These are phyloP conservation scores for Chamaenerion angustifolium DNA, from an alignment of 345 rosid species.

Conservation along the genomic window DNA sequence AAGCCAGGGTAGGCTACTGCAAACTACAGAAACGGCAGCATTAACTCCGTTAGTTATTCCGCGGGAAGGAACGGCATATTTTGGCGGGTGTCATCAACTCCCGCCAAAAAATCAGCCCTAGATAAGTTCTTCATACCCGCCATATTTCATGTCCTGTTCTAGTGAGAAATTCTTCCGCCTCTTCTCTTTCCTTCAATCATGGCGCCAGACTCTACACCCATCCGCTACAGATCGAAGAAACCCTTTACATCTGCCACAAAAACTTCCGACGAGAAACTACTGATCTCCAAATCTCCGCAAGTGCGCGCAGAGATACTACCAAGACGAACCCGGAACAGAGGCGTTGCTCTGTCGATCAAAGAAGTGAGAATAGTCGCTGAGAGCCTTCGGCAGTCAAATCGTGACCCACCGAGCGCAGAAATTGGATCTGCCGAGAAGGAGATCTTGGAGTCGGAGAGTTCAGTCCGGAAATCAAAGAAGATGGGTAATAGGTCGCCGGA, in stretches of 20 bases:
- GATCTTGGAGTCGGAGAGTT: slow-evolving; percentile 20
- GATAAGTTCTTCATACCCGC: background rate
- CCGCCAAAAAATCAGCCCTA: background rate
- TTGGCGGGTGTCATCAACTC: background rate
- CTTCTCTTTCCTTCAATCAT: slow-evolving; percentile 7
- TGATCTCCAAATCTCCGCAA: slow-evolving; percentile 42
- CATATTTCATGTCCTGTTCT: too few relatives aligned
- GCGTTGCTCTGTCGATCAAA: slow-evolving; percentile 40
- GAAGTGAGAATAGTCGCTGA: slow-evolving; percentile 50
- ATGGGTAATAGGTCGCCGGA: slow-evolving; percentile 8
- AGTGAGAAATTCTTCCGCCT: background rate
- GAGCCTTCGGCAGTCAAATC: slow-evolving; percentile 18
- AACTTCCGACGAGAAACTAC: slow-evolving; percentile 6
- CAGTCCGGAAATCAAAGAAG: slow-evolving; percentile 8
- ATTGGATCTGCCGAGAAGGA: slow-evolving; percentile 24
- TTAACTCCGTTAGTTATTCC: too few relatives aligned
- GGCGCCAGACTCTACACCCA: slow-evolving; percentile 23
- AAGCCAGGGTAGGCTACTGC: too few relatives aligned
- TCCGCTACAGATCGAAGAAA: slow-evolving; percentile 33
- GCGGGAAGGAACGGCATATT: too few relatives aligned
- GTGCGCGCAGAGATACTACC: slow-evolving; percentile 17
- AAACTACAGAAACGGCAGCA: too few relatives aligned
- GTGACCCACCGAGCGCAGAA: slow-evolving; percentile 6
- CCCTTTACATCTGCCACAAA: slow-evolving; percentile 10
- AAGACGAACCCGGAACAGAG: slow-evolving; percentile 34